Base-by-base conservation (phyloP, 441 rosid genomes). In the Croton laevigatus region DNA sequence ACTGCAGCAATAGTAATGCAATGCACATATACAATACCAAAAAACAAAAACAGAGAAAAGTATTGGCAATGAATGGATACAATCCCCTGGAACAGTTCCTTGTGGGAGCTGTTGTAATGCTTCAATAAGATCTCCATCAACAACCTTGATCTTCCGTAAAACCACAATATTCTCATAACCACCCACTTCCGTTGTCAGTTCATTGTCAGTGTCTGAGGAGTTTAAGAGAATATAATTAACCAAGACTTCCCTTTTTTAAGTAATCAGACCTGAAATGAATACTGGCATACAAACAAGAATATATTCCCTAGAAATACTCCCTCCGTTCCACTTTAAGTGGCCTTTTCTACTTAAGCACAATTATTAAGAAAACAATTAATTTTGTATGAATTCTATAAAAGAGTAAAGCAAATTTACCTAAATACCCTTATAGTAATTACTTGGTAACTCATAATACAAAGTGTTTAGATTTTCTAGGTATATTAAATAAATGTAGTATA, bases 41-140 rank as follows among this genome's bases (percentile, higher is more conserved):
- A 27, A 59, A 48, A 52, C 16, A 17, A 65, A 68, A 62, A 37
- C 63, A 19, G 68, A 71, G 23, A 59, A 17, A 74, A 58, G 38
- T 38, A 71, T 53, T 42, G 59, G 0, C 62, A 37, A 62, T 53
- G 17, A 55, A 3, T 19, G 97, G 99, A 94, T 90, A 94, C 98
- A 94, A 80, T 92, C 98, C 22, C 98, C 98, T 69, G 80, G 36
- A n/a, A 81, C 83, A 27, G 86, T 84, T 74, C 99, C 99, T 62
- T 81, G 86, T 40, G 98, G 96, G 23, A 94, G 88, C 32, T 68
- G 73, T 57, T 81, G 82, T 48, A 88, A 73, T 73, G 71, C 52
- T 52, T 87, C 88, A 36, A 83, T 73, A 73, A 82, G 81, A 44
- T 74, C 79, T 65, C 89, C 93, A 78, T 90, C 93, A 66, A 89